Conservation (phyloP, 2,329 filamentous ascomycete species). For the Monosporascus sp. region DNA sequence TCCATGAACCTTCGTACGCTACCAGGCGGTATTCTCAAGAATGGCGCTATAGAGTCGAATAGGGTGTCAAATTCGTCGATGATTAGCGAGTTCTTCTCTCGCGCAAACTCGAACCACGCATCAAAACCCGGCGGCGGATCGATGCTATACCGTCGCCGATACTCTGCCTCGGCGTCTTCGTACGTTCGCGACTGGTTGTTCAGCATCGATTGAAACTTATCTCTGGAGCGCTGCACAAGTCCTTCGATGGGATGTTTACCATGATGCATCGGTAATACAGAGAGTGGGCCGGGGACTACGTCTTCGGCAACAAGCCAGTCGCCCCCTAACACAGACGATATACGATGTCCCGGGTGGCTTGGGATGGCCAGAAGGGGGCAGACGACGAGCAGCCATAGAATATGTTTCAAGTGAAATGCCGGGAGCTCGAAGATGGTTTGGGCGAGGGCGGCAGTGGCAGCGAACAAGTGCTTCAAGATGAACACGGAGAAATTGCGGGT, state of each 20-base stretch:
- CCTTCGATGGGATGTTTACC: constrained; percentile 32
- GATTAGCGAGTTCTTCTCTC: constrained; percentile 34
- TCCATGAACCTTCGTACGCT: constrained; percentile 26
- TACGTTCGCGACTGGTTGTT: constrained; percentile 33
- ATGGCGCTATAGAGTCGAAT: constrained; percentile 33
- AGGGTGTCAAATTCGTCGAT: constrained; percentile 48
- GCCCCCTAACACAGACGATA: neutral
- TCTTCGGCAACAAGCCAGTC: neutral
- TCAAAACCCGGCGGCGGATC: constrained; percentile 43
- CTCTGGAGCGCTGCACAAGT: constrained; percentile 23
- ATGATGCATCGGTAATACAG: neutral
- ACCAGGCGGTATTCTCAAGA: constrained; percentile 33
- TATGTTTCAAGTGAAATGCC: neutral
- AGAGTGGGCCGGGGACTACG: neutral
- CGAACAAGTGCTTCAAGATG: neutral
- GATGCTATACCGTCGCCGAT: constrained; percentile 36
- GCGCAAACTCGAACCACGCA: constrained; percentile 40
- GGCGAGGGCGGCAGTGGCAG: neutral
- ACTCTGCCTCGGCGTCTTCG: constrained; percentile 34
- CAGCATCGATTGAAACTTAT: constrained; percentile 26
- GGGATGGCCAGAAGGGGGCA: neutral
- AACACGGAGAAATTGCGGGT: neutral
- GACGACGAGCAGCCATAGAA: neutral
- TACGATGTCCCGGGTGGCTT: neutral
- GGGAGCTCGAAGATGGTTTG: neutral